Evolutionary conservation across 2,329 filamentous ascomycete genomes (phyloP), one percentile per base, ranked within the genome.

Genomic region (Ophiostoma himal-ulmi): DNA sequence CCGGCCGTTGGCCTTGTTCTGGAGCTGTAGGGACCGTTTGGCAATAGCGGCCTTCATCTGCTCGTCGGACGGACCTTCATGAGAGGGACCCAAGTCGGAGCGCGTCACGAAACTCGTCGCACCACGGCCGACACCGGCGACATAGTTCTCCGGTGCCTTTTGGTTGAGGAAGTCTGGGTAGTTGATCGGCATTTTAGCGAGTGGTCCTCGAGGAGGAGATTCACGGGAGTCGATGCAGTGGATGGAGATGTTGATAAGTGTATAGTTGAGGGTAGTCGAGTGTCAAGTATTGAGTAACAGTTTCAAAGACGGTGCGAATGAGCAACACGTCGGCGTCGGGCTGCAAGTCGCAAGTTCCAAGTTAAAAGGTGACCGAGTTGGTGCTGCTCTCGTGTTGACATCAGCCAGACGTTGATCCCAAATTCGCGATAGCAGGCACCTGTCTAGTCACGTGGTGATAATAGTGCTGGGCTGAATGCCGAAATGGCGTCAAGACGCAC

Each of bases 11-110:
- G 77, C 77, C 44, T 76, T 78, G 22, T 71, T 69, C 70, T 74
- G 90, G 2, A 98, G 86, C 77, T 92, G 88, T 71, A 92, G 91
- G 8, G 95, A 94, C 76, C 96, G 90, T 81, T 97, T 97, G 67
- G 94, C 94, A 75, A 99, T 90, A 73, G 93, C 94, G 80, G 97
- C 95, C 80, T 98, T 97, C 82, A 99, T 97, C 81, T 98, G 94
- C 71, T 99, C 95, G 76, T 97, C 94, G 72, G 92, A 97, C 67
- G 95, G 95, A 20, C 95, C 95, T 82, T 97, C 94, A 76, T 94
- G 88, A 71, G 94, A 94, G 68, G 96, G 95, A 71, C 96, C 95
- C 71, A 99, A 85, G 85, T 99, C 95, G 71, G 94, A 98, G 77
- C 96, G 89, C 57, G 95, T 99, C 20, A 95, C 98, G 82, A 99